These are phyloP conservation scores for Leonotis leonurus DNA, from an alignment of 257 asterid genomes.

Conservation along the genomic window DNA sequence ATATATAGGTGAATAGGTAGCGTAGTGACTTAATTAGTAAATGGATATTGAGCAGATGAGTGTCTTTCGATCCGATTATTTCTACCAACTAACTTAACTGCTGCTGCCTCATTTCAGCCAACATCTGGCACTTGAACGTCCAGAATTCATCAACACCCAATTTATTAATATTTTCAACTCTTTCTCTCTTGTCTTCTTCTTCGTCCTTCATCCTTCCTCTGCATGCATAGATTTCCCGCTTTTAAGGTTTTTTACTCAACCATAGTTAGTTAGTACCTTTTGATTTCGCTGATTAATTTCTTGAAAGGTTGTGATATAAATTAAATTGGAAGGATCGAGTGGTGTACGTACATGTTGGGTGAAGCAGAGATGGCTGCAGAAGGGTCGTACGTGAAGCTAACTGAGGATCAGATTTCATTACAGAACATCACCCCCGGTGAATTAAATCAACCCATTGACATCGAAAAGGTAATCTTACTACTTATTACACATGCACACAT, in stretches of 20 bases:
- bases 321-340: too few relatives aligned
- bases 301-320: too few relatives aligned
- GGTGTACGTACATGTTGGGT: background rate
- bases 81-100: conserved; percentile 19
- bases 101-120: background rate
- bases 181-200: background rate
- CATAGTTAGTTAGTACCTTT: too few relatives aligned
- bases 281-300: background rate
- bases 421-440: conserved; percentile 71
- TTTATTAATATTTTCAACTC: background rate
- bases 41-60: background rate
- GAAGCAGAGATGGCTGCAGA: conserved; percentile 39
- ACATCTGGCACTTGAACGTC: background rate
- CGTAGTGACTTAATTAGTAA: too few relatives aligned
- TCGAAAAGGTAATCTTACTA: conserved; percentile 41
- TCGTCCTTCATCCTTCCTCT: too few relatives aligned
- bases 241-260: conserved; percentile 4
- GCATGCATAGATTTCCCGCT: background rate
- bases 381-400: conserved; percentile 55
- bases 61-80: conserved; percentile 5
- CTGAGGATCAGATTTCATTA: conserved; percentile 42
- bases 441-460: conserved; percentile 66
- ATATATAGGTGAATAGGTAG: too few relatives aligned
- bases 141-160: background rate
- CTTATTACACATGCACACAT: background rate